These are phyloP conservation scores for Fusarium longipes DNA, from an alignment of 2,329 filamentous ascomycete genomes.

Conservation along the genomic window DNA sequence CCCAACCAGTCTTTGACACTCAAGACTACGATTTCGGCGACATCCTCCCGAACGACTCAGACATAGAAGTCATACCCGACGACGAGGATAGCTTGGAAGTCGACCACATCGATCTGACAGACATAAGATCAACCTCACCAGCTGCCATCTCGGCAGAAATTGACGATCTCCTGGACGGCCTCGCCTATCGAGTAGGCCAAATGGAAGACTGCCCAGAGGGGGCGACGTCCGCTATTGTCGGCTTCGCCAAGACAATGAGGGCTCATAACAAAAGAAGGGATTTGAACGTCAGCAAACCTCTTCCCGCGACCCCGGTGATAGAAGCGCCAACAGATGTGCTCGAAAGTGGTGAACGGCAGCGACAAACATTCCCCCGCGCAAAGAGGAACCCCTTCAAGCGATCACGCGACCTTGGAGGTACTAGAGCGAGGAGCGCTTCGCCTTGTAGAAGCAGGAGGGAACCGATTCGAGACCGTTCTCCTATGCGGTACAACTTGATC, in stretches of 20 bases:
- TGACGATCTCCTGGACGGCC: slow-evolving; percentile 42
- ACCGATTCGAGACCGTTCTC: neutral
- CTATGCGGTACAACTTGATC: neutral
- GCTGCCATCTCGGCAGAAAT: slow-evolving; percentile 11
- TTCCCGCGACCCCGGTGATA: slow-evolving; percentile 48
- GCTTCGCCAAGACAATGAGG: slow-evolving; percentile 37
- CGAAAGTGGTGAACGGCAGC: neutral
- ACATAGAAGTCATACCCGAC: slow-evolving; percentile 30
- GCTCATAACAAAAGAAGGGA: slow-evolving; percentile 7
- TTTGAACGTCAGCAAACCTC: slow-evolving; percentile 43
- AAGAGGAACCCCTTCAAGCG: slow-evolving; percentile 7
- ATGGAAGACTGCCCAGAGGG: slow-evolving; percentile 43
- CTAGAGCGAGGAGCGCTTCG: slow-evolving; percentile 25
- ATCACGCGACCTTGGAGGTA: neutral
- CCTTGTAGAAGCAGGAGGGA: neutral
- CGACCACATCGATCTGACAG: slow-evolving; percentile 38
- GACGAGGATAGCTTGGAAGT: slow-evolving; percentile 3
- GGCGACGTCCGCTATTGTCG: slow-evolving; percentile 46
- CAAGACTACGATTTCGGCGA: slow-evolving; percentile 45
- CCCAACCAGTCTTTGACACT: slow-evolving; percentile 12
- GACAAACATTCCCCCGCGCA: slow-evolving; percentile 12
- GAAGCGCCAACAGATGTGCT: slow-evolving; percentile 40
- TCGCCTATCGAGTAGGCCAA: slow-evolving; percentile 52
- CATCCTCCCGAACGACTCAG: slow-evolving; percentile 17
- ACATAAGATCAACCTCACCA: slow-evolving; percentile 22